phyloP scores from a whole-genome alignment of 2,329 filamentous ascomycete species.

The Pestalotiopsis sp. region DNA sequence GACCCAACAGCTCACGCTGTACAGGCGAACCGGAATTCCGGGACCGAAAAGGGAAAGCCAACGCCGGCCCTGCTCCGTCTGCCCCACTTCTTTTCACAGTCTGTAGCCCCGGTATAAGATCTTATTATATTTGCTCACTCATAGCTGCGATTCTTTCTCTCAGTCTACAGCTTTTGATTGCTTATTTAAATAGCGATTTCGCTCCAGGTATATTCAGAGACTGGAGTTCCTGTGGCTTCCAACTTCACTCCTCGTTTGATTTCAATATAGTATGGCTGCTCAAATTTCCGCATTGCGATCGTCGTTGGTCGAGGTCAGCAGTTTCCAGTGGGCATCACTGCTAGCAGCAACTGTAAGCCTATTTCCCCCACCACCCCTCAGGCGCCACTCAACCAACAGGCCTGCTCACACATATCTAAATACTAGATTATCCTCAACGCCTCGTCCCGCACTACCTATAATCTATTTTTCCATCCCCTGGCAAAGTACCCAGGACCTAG shows the following conservation, averaged over 20 bases:
- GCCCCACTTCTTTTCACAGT: too few species aligned
- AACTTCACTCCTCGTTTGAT: not conserved
- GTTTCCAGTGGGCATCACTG: not conserved
- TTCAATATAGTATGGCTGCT: not conserved
- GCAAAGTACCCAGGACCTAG: not conserved
- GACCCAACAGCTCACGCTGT: too few species aligned
- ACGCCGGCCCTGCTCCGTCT: too few species aligned
- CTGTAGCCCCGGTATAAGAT: too few species aligned
- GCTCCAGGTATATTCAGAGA: not conserved
- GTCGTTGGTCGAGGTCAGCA: not conserved
- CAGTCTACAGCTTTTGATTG: too few species aligned
- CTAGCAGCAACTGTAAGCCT: not conserved
- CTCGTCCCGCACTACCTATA: not conserved
- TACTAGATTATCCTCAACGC: not conserved
- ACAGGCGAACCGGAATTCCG: too few species aligned
- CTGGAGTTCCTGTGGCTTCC: not conserved
- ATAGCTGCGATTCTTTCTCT: too few species aligned
- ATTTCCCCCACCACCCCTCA: not conserved
- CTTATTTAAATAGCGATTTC: not conserved
- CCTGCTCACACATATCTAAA: not conserved
- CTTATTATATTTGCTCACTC: too few species aligned
- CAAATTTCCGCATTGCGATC: not conserved
- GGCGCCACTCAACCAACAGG: not conserved
- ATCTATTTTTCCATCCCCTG: not conserved
- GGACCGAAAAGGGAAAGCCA: too few species aligned